These are phyloP conservation scores for Aurantiochytrium sp. DNA, from an alignment of 108 stramenopile genomes.

Conservation along the genomic window DNA sequence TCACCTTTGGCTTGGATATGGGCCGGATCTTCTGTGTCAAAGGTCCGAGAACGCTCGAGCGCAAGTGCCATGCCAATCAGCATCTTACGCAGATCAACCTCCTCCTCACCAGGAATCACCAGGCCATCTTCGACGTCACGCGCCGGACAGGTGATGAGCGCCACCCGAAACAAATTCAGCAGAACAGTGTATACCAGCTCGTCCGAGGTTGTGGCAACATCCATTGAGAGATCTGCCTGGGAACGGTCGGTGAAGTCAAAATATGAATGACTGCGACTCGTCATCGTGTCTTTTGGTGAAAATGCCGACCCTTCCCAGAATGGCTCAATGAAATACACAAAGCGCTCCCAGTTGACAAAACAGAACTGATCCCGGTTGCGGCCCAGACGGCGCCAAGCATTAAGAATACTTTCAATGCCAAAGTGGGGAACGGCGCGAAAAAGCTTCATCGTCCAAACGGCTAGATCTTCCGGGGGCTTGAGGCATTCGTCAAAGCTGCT, in stretches of 20 bases:
- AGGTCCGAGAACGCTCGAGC: neutral
- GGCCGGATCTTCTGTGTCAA: neutral
- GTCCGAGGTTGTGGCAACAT: neutral
- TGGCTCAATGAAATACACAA: neutral
- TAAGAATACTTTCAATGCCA: neutral
- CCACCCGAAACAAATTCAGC: neutral
- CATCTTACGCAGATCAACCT: neutral
- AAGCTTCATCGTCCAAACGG: neutral
- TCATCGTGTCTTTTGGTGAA: neutral
- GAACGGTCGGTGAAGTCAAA: neutral
- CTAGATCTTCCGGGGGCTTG: neutral
- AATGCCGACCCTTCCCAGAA: neutral
- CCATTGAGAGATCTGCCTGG: neutral
- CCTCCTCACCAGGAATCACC: neutral
- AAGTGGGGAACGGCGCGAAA: neutral
- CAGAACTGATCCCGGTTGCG: no score
- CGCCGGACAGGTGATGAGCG: neutral
- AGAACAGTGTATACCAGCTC: neutral
- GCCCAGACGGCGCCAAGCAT: neutral
- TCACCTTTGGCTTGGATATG: neutral
- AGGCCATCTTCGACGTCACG: neutral
- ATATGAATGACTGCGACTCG: neutral
- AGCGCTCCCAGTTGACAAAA: neutral
- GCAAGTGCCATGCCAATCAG: neutral
- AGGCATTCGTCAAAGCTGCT: neutral